phyloP scores from a whole-genome alignment of 176 grass and related monocot genomes.

The bread wheat (Triticum aestivum) region IWGSC_CS_RefSeq_v2.1 NC_057794.1:438283549-438284048 shows the following conservation, averaged over 20 bases:
- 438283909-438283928: constrained; percentile 30
- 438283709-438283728: constrained; percentile 55
- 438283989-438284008: background rate
- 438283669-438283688: constrained; percentile 75
- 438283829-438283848: constrained; percentile 70
- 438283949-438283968: background rate
- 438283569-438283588: constrained; percentile 60
- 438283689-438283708: constrained; percentile 50
- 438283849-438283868: constrained; percentile 51
- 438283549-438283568: constrained; percentile 64
- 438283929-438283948: constrained; percentile 1
- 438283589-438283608: constrained; percentile 20
- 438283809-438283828: constrained; percentile 77
- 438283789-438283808: constrained; percentile 38
- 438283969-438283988: background rate
- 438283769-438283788: constrained; percentile 17
- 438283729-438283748: background rate
- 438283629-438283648: constrained; percentile 51
- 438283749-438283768: background rate
- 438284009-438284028: background rate
- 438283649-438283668: constrained; percentile 71
- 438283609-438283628: constrained; percentile 31
- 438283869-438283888: constrained; percentile 54
- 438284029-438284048: background rate
- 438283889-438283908: constrained; percentile 47